Base-by-base conservation (phyloP, 2,329 filamentous ascomycete genomes). In the Diplodia sapinea region DNA sequence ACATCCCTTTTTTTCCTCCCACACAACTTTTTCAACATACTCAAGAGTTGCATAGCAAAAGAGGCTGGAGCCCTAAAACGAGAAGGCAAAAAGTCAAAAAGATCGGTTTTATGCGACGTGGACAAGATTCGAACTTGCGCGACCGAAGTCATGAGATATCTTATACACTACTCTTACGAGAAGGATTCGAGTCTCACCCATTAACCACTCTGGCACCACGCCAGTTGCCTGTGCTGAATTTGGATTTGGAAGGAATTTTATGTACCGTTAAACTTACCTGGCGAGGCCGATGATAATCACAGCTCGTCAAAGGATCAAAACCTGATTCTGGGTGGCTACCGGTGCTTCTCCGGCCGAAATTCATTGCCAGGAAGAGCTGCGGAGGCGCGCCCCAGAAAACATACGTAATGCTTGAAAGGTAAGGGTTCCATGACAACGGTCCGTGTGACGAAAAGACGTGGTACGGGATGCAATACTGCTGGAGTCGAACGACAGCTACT, bases 141-240 rank as follows among this genome's bases (percentile, higher is more conserved):
- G 43, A 47, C 43, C 43, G 43, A 47, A 47, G 43, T 47, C 43
- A 47, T 47, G 15, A 47, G 43, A 47, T 47, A 47, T 47, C 43
- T 47, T 20, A 47, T 47, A 47, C 43, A 11, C n/a, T n/a, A 0
- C 43, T 20, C 43, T 47, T n/a, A 1, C 6, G n/a, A 47, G 43
- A 2, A n/a, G n/a, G 43, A 47, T 47, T 47, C 43, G 43, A 47
- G 43, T 47, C 43, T 47, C 15, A 47, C 43, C 43, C 43, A 47
- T 47, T 47, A 47, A 47, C 43, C 43, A 47, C 43, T 47, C 43
- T 47, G 43, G 43, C 43, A 47, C 43, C 43, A 47, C 43, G 43
- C 43, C 43, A 47, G 5, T 47, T 11, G 43, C 7, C n/a, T 12
- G 3, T 47, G 43, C 3, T 47, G 8, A 11, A 4, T 2, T 4